Evolutionary conservation across 2,329 filamentous ascomycete species (phyloP).

Genomic region (Ophiostoma novo-ulmi): DNA sequence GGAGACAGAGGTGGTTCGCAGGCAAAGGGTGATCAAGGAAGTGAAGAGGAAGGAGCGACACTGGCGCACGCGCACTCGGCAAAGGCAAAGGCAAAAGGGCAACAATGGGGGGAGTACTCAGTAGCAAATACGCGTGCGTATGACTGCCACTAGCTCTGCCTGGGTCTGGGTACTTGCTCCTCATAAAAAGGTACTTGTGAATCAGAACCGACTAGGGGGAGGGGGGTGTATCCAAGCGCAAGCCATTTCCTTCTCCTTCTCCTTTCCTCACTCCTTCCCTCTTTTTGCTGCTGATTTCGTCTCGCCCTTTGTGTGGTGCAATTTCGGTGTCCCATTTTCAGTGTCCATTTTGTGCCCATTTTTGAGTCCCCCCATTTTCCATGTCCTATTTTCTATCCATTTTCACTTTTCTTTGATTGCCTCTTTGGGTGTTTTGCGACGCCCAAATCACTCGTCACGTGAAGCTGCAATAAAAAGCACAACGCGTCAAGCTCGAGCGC

Average conservation of each 20-base stretch:
- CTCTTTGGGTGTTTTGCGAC: constrained; percentile 8
- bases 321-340: constrained; percentile 6
- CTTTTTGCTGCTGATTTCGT: neutral
- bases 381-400: neutral
- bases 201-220: constrained; percentile 10
- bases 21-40: neutral
- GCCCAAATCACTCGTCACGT: constrained; percentile 14
- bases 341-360: neutral
- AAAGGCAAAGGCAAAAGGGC: neutral
- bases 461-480: neutral
- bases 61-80: neutral
- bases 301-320: neutral
- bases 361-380: neutral
- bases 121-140: neutral
- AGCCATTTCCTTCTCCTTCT: neutral
- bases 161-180: neutral
- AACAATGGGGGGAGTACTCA: neutral
- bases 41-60: neutral
- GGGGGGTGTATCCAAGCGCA: constrained; percentile 10
- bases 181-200: constrained; percentile 5
- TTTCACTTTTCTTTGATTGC: neutral
- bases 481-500: neutral
- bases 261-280: neutral
- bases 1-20: neutral
- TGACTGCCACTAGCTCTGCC: neutral